Conservation (phyloP, 2,329 filamentous ascomycete species). For the Aspergillus sp. region DNA sequence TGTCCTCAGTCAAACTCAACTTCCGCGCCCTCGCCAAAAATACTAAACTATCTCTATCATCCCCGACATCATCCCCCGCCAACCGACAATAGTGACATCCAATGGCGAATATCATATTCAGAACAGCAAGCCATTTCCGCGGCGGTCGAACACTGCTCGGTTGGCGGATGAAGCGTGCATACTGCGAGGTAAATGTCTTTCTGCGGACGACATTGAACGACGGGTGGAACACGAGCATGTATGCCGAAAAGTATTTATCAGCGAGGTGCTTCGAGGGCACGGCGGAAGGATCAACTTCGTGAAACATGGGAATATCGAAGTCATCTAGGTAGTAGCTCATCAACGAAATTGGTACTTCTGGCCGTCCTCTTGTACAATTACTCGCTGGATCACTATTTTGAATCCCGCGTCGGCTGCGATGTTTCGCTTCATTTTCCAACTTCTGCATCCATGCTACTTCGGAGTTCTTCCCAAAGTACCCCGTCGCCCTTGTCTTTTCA, state of each 20-base stretch:
- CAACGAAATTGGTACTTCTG: conserved; percentile 16
- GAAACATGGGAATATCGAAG: conserved; percentile 26
- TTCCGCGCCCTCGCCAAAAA: conserved; percentile 37
- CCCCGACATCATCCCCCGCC: conserved; percentile 17
- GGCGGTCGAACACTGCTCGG: conserved; percentile 18
- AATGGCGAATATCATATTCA: conserved; percentile 43
- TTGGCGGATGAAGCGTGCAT: conserved; percentile 25
- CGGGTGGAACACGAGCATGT: conserved; percentile 34
- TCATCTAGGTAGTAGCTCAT: conserved; percentile 38
- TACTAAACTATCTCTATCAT: conserved; percentile 30
- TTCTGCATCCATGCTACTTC: conserved; percentile 39
- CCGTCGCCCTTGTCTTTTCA: conserved; percentile 28
- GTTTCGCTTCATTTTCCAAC: conserved; percentile 24
- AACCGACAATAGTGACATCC: conserved; percentile 35
- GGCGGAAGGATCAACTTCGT: conserved; percentile 28
- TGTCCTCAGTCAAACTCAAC: conserved; percentile 28
- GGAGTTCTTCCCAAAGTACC: conserved; percentile 40
- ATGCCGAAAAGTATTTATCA: conserved; percentile 33
- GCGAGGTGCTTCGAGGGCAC: conserved; percentile 32
- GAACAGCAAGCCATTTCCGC: conserved; percentile 34
- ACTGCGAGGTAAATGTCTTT: conserved; percentile 32
- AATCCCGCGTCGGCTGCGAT: conserved; percentile 7
- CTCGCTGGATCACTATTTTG: not conserved
- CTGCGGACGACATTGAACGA: conserved; percentile 36
- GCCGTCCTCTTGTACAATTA: not conserved